Base-by-base conservation (phyloP, 2,329 filamentous ascomycete genomes). In the Macrophomina phaseolina region DNA sequence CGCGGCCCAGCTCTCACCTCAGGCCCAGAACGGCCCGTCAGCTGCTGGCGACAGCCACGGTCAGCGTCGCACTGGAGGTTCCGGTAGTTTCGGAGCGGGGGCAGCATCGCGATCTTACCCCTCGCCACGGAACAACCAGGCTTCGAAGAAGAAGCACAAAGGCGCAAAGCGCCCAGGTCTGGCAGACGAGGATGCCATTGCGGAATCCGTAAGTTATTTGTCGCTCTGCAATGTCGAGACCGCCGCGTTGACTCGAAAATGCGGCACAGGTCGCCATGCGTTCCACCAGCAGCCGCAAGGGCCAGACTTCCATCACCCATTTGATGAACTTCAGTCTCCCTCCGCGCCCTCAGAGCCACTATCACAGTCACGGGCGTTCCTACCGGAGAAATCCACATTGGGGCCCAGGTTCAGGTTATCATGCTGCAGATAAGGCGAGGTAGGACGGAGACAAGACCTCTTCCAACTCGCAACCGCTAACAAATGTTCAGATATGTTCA, bases 241-340 rank as follows among this genome's bases (percentile, higher is more conserved):
- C 34, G 28, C 36, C 18, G 58, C 34, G 49, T 34, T 66, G 55
- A 52, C 38, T 49, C 42, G 23, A 48, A 23, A 14, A 1, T 72
- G 58, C 28, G 58, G 71, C 63, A 71, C 73, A 86, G 87, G 84
- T 84, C 80, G 85, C 84, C 80, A 90, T 89, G 86, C 85, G 81
- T 76, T 86, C 86, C 64, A 84, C 86, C 68, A 89, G 82, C 72
- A 89, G 88, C 73, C 90, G 95, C 67, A 92, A 95, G 73, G 95
- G 95, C 64, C 94, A 97, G 80, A 97, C 93, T 64, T 97, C 92
- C 74, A 99, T 99, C 76, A 98, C 95, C 48, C 95, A 99, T 79
- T 82, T 99, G 67, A 91, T 99, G 85, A 94, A 94, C 82, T 97
- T 97, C 79, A 89, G 91, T 52, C 83, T 93, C 23, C 91, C 94